Evolutionary conservation across 768 basidiomycete species (phyloP), one percentile per base, ranked within the genome.

Genomic region (Termitomyces sp.): DNA sequence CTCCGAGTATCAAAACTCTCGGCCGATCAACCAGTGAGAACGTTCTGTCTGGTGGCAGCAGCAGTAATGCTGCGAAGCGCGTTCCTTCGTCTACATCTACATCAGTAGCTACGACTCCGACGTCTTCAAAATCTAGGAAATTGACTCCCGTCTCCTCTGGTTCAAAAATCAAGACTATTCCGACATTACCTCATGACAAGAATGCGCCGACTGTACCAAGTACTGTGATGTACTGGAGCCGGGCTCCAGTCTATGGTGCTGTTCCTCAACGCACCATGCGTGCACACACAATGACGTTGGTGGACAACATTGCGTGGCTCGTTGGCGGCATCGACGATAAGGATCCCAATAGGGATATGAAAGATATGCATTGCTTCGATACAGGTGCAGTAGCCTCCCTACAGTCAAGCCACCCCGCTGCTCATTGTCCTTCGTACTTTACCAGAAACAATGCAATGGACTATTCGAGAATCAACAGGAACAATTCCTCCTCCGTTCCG

Each of bases 301-400:
- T 94, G 19, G 93, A 94, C 57, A 80, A 84, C 44, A 75, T 83
- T 33, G 89, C 87, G 0, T 98, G 93, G 91, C 64, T 95, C 30
- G 87, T 95, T 63, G 94, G 94, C 9, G 94, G 94, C 2, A 92
- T 90, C 60, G 93, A 95, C 60, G 89, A 89, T 57, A 82, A 81
- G 64, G 85, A 83, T 15, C 85, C 82, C 56, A 84, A 80, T 70
- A 81, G 78, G 62, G 91, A 94, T 54, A 78, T 93, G 5, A 81
- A 77, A 62, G 90, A 94, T 54, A 78, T 94, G 2, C 91, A 87
- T 63, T 91, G 85, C 62, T 92, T 94, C 62, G 92, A 96, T 67
- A 89, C 82, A 1, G 92, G 91, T 89, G 53, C 60, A 73, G 50
- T 17, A 33, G 35, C 59, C 43, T 40, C 5, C 21, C 15, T 42